Percentiles rank a stretch among this genome's conserved stretches.
Conservation (phyloP, 2,329 filamentous ascomycete genomes). For the Zymoseptoria pseudotritici region DNA sequence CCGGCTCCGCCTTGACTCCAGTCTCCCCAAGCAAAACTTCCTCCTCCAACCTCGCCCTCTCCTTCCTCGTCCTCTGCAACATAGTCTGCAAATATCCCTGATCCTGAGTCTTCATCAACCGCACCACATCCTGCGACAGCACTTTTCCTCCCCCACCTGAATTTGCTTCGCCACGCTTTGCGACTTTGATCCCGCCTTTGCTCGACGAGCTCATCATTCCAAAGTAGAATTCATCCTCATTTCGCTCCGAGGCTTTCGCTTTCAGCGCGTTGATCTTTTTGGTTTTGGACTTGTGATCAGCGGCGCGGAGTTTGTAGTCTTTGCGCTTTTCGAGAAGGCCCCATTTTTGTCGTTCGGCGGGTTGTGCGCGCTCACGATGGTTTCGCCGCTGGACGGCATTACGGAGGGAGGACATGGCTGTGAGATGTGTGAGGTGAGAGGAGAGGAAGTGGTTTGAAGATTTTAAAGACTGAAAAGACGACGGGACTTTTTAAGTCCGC, state of each 20-base stretch:
- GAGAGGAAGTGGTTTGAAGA: slow-evolving; percentile 4
- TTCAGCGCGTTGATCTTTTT: slow-evolving; percentile 51
- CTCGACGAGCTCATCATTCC: slow-evolving; percentile 52
- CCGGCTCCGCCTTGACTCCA: slow-evolving; percentile 34
- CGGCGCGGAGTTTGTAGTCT: slow-evolving; percentile 59
- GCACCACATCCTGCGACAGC: slow-evolving; percentile 51
- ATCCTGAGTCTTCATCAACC: slow-evolving; percentile 60
- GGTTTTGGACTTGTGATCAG: slow-evolving; percentile 57
- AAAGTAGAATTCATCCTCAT: slow-evolving; percentile 61
- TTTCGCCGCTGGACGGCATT: slow-evolving; percentile 69
- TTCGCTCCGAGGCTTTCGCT: slow-evolving; percentile 53
- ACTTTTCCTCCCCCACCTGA: slow-evolving; percentile 26
- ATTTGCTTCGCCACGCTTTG: slow-evolving; percentile 39
- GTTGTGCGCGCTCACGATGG: slow-evolving; percentile 85
- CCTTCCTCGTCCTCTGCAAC: slow-evolving; percentile 47
- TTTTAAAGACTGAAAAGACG: slow-evolving; percentile 1
- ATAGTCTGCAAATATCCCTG: slow-evolving; percentile 54
- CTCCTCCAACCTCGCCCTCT: slow-evolving; percentile 44
- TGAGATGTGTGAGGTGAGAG: background rate
- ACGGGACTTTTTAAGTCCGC: background rate
- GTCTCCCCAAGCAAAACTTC: slow-evolving; percentile 28
- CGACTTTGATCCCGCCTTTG: slow-evolving; percentile 39
- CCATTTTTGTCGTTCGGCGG: slow-evolving; percentile 72
- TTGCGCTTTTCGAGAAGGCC: slow-evolving; percentile 96
- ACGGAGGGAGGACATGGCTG: slow-evolving; percentile 49